Evolutionary conservation across 2,329 filamentous ascomycete species (phyloP).

Genomic region (Monilinia fructicola): DNA sequence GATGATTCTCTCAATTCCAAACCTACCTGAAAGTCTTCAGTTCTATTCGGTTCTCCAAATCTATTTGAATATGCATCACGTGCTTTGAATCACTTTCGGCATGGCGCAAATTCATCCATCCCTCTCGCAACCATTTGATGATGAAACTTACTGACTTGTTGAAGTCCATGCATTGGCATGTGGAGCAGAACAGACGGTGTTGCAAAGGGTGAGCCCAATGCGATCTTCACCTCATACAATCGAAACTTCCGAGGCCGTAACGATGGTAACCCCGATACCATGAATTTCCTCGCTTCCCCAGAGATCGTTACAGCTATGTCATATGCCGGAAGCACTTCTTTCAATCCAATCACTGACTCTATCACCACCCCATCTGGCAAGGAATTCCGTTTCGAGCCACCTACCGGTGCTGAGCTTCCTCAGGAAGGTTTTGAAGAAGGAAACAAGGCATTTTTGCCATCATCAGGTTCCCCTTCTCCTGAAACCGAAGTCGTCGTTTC

Average conservation of each 20-base stretch:
- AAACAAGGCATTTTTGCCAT: slow-evolving; percentile 70
- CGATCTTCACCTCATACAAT: slow-evolving; percentile 97
- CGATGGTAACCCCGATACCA: slow-evolving; percentile 92
- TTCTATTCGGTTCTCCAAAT: background rate
- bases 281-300: slow-evolving; percentile 98
- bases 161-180: slow-evolving; percentile 72
- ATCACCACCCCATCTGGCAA: slow-evolving; percentile 77
- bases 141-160: background rate
- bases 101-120: background rate
- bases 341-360: slow-evolving; percentile 91
- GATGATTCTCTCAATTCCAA: background rate
- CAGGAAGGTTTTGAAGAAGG: slow-evolving; percentile 71
- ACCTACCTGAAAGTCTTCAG: background rate
- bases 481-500: slow-evolving; percentile 73
- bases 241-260: slow-evolving; percentile 97
- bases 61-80: background rate
- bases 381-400: slow-evolving; percentile 82
- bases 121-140: background rate
- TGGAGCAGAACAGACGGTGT: slow-evolving; percentile 91
- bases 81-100: background rate
- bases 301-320: slow-evolving; percentile 96
- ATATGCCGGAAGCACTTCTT: slow-evolving; percentile 87
- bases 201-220: slow-evolving; percentile 81
- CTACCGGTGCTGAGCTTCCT: slow-evolving; percentile 66
- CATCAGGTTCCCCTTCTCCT: slow-evolving; percentile 69